Evolutionary conservation across 495 filamentous ascomycete genomes (phyloP).

Genomic region (Lasiosphaeria hispida): DNA sequence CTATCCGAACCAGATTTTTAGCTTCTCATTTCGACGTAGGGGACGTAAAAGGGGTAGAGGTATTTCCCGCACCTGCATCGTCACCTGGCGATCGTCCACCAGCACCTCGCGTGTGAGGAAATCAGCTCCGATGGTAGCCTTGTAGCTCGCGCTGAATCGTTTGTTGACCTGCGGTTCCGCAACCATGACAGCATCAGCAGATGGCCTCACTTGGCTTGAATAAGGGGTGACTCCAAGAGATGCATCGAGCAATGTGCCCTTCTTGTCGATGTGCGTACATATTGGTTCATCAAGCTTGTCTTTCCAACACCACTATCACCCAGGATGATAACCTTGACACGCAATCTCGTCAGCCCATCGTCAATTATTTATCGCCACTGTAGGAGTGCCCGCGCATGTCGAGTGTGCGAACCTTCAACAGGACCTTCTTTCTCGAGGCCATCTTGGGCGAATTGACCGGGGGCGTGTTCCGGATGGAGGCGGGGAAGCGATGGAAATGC

Average conservation of each 20-base stretch:
- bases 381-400: background rate
- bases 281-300: constrained; percentile 99
- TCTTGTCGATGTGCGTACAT: constrained; percentile 62
- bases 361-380: background rate
- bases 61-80: constrained; percentile 79
- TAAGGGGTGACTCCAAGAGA: background rate
- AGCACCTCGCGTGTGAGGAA: constrained; percentile 98
- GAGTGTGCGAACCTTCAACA: constrained; percentile 73
- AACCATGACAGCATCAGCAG: constrained; percentile 7
- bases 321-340: constrained; percentile 85
- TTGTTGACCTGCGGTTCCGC: constrained; percentile 81
- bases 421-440: constrained; percentile 94
- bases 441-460: constrained; percentile 46
- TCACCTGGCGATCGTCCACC: constrained; percentile 94
- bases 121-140: constrained; percentile 97
- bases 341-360: constrained; percentile 1
- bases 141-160: constrained; percentile 99
- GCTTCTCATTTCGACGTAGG: background rate
- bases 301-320: constrained; percentile 98
- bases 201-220: background rate
- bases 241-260: background rate
- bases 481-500: constrained; percentile 1
- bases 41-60: background rate
- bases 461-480: constrained; percentile 14
- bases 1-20: constrained; percentile 43